Evolutionary conservation across 495 filamentous ascomycete species (phyloP), one percentile per base, ranked within the genome.

Genomic region (Cercophora samala): DNA sequence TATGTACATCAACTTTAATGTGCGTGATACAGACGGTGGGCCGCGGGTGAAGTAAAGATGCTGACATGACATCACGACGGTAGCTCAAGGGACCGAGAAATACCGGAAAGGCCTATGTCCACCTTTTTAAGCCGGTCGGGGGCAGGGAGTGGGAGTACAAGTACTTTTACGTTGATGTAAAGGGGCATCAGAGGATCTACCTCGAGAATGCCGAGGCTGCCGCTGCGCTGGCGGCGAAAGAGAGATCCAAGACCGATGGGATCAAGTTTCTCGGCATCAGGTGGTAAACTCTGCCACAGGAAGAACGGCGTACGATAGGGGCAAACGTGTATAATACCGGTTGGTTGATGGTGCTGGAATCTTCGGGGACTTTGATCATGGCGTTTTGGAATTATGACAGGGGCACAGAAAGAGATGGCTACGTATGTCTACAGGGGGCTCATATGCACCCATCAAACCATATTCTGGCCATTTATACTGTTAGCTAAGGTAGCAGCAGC

Each of bases 1-100:
- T 79, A 70, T 97, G 68, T 81, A 83, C 58, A 92, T 99, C 84
- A 89, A 91, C 62, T 99, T 99, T 76, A 89, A 97, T 75, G 92
- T 93, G 80, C 66, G 80, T 46, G 3, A 46, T 11, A 46, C 74
- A 21, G 60, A 24, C 17, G 21, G 3, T 19, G 19, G 68, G 51
- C n/a, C 17, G 18, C 13, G 13, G 21, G 9, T 22, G 22, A 56
- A 56, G 18, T 4, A 23, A 56, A 56, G 4, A 56, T 9, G 54
- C 54, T 56, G 54, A 56, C 54, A 56, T 56, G 19, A 2, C n/a
- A 56, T 64, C 46, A 32, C 19, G 0, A 8, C 0, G 53, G 22
- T 70, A 93, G 90, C 91, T 97, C 53, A 90, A 94, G 79, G 95
- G 95, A 1, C 90, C 93, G 3, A 78, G 87, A 42, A 89, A 89